Evolutionary conservation across 805 yeast genomes (phyloP).

Genomic region (Yarrowia phangngaensis): DNA sequence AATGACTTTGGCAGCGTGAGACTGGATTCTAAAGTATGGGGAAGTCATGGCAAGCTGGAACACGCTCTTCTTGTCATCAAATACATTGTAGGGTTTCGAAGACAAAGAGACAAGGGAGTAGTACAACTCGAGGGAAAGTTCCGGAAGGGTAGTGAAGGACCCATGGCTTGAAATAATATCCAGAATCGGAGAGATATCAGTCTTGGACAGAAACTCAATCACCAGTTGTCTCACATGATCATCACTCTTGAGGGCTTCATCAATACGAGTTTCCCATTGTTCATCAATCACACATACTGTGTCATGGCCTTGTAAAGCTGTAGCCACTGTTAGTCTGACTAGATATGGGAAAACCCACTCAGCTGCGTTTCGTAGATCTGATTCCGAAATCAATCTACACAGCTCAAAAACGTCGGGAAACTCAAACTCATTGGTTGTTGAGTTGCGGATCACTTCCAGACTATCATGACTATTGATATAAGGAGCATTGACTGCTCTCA

Average conservation of each 20-base stretch:
- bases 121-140: conserved; percentile 8
- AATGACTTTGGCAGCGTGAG: conserved; percentile 5
- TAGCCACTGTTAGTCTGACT: conserved; percentile 60
- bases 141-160: not conserved
- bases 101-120: conserved; percentile 19
- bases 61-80: conserved; percentile 13
- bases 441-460: conserved; percentile 7
- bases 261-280: conserved; percentile 67
- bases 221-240: conserved; percentile 44
- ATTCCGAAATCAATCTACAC: conserved; percentile 24
- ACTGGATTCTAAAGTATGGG: conserved; percentile 17
- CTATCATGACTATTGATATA: conserved; percentile 11
- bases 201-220: conserved; percentile 31
- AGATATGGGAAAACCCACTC: conserved; percentile 49
- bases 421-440: not conserved
- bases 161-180: conserved; percentile 38
- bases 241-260: conserved; percentile 65
- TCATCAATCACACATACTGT: conserved; percentile 66
- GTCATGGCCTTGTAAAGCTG: conserved; percentile 49
- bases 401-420: conserved; percentile 3
- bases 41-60: conserved; percentile 12
- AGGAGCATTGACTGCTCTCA: conserved; percentile 45
- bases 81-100: conserved; percentile 6
- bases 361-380: conserved; percentile 30
- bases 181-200: conserved; percentile 32